Base-by-base conservation (phyloP, 2,329 filamentous ascomycete species). In the Pseudodiploospora longispora region DNA sequence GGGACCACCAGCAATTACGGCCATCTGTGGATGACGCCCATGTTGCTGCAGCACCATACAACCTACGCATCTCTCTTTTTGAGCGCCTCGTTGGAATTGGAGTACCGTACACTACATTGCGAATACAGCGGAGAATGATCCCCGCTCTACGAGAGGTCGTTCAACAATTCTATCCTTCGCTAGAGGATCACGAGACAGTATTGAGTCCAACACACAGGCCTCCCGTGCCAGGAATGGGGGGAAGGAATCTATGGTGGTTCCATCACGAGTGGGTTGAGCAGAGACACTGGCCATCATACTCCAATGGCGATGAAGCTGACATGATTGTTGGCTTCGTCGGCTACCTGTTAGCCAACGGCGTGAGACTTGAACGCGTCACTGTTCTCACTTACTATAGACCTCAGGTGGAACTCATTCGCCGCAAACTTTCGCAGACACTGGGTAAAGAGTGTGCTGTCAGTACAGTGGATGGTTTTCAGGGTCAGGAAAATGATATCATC, bases 391-490 rank as follows among this genome's bases (percentile, higher is more conserved):
- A 93, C 57, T 96, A 95, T 68, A 87, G 86, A 36, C 89, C 86
- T 0, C 90, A 96, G 57, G 74, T 83, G 37, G 84, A 83, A 51
- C 65, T 72, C 3, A 71, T 95, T 3, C 54, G 80, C 0, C 69
- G 66, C 10, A 60, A 65, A 5, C 60, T 83, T 19, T 4, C 61
- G 64, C 8, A 51, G 55, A 12, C 57, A 65, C 49, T 57, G 19
- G 56, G 59, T 6, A 60, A 58, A 57, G 75, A 52, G 33, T 63
- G 55, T 56, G 83, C 83, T 2, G 82, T 95, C 1, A 77, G 79
- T 31, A 95, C 89, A 0, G 86, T 96, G 0, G 90, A 95, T 56
- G 87, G 85, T 0, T 95, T 91, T 56, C 89, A 95, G 60, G 89
- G 89, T 9, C 88, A 95, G 55, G 88, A 95, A 59, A 95, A 95